These are phyloP conservation scores for Sporothrix phasma DNA, from an alignment of 2,329 filamentous ascomycete genomes.

Conservation along the genomic window DNA sequence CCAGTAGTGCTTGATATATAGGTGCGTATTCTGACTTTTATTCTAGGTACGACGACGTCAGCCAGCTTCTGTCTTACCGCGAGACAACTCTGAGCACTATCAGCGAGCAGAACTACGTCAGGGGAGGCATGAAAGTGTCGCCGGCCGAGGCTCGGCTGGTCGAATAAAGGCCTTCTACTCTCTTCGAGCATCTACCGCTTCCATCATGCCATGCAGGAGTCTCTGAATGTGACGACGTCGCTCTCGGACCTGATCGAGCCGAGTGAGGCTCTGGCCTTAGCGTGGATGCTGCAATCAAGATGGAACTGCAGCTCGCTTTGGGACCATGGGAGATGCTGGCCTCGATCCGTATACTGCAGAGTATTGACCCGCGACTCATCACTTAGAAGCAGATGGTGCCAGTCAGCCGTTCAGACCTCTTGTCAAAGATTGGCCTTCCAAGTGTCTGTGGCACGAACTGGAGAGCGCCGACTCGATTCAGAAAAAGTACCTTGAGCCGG, in stretches of 20 bases:
- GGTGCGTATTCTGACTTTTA: background rate
- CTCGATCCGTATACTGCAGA: conserved; percentile 80
- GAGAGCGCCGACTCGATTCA: conserved; percentile 90
- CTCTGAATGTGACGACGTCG: conserved; percentile 72
- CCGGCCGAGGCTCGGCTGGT: conserved; percentile 55
- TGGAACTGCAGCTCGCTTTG: conserved; percentile 87
- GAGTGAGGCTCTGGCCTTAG: conserved; percentile 60
- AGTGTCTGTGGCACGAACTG: conserved; percentile 76
- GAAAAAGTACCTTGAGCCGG: conserved; percentile 72
- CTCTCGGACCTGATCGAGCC: conserved; percentile 66
- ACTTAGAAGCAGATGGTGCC: conserved; percentile 58
- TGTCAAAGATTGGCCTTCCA: conserved; percentile 84
- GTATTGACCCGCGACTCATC: conserved; percentile 53
- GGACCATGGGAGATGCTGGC: conserved; percentile 87
- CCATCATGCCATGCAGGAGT: conserved; percentile 76
- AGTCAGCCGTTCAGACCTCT: conserved; percentile 65
- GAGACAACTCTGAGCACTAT: conserved; percentile 75
- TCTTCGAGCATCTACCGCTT: conserved; percentile 67
- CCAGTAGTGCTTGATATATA: no score
- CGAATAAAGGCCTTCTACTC: conserved; percentile 64
- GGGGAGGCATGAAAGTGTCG: conserved; percentile 50
- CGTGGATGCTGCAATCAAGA: conserved; percentile 64
- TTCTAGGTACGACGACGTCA: conserved; percentile 53
- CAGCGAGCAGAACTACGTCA: conserved; percentile 56
- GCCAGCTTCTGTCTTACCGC: conserved; percentile 70